phyloP scores from a whole-genome alignment of 306 rosid species.

The Casuarina equisetifolia region DNA sequence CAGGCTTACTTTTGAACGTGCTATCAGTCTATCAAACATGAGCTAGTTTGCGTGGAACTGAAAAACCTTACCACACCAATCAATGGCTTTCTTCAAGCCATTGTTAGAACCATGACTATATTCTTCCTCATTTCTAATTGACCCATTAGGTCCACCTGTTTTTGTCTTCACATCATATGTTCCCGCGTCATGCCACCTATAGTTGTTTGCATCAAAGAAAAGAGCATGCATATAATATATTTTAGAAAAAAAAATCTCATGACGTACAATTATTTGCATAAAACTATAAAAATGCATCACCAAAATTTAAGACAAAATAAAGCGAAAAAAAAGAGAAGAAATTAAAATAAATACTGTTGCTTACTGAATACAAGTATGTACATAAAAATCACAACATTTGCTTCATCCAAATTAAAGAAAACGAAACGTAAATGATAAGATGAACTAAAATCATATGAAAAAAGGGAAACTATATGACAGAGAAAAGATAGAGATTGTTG shows the following conservation, averaged over 20 bases:
- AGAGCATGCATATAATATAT: background rate
- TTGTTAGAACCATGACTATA: constrained; percentile 72
- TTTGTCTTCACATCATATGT: constrained; percentile 73
- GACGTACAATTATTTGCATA: background rate
- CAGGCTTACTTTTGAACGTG: background rate
- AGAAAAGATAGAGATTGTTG: background rate
- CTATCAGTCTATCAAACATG: background rate
- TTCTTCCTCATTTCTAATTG: constrained; percentile 87
- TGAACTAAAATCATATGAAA: background rate
- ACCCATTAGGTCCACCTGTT: constrained; percentile 91
- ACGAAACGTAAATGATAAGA: background rate
- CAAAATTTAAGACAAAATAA: too few species aligned
- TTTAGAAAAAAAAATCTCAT: background rate
- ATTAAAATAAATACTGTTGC: too few species aligned
- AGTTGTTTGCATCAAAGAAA: constrained; percentile 3
- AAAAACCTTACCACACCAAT: constrained; percentile 63
- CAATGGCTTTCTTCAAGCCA: constrained; percentile 87
- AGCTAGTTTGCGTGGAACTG: too few species aligned
- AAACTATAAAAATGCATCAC: background rate
- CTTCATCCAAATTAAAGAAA: background rate
- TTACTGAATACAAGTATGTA: background rate
- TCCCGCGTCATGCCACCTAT: constrained; percentile 97
- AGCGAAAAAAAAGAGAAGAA: too few species aligned
- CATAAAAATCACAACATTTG: background rate
- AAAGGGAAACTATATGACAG: background rate